Evolutionary conservation across 257 asterid species (phyloP).

Genomic region (Primulina eburnea): DNA sequence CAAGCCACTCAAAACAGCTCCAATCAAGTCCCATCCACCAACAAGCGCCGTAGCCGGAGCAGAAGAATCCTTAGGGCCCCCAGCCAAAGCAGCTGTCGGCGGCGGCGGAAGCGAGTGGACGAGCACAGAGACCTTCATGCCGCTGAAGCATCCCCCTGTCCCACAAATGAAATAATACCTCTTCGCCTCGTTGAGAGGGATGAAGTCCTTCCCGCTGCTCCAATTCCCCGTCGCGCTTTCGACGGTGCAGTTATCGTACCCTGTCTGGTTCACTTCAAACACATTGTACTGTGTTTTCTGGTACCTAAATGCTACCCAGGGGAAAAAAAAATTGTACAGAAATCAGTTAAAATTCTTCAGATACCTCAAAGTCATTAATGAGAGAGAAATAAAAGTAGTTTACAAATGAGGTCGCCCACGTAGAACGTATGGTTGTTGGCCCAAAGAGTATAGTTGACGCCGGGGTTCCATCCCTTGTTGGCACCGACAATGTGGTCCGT

Average conservation of each 20-base stretch:
- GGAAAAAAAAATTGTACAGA: neutral
- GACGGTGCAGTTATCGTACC: constrained; percentile 77
- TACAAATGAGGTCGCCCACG: constrained; percentile 83
- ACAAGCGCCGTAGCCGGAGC: constrained; percentile 37
- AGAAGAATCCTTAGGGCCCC: constrained; percentile 29
- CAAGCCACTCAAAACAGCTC: constrained; percentile 22
- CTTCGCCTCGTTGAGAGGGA: constrained; percentile 52
- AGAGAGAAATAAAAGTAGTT: neutral
- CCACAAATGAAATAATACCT: constrained; percentile 85
- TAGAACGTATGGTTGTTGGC: constrained; percentile 87
- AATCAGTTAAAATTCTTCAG: neutral
- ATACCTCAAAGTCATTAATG: no score
- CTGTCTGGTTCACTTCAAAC: constrained; percentile 75
- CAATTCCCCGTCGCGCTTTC: constrained; percentile 79
- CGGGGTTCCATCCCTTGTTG: constrained; percentile 92
- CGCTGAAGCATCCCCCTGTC: constrained; percentile 72
- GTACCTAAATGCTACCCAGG: constrained; percentile 70
- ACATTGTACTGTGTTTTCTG: constrained; percentile 81
- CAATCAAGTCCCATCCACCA: constrained; percentile 2
- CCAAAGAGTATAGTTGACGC: constrained; percentile 90
- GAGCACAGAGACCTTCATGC: constrained; percentile 80
- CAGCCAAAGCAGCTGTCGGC: constrained; percentile 40
- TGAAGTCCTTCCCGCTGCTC: constrained; percentile 85
- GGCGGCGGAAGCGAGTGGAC: constrained; percentile 77
- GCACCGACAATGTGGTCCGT: constrained; percentile 97